Evolutionary conservation across 352 stramenopile species (phyloP), one percentile per base, ranked within the genome.

Genomic region (Phytophthora multivora): DNA sequence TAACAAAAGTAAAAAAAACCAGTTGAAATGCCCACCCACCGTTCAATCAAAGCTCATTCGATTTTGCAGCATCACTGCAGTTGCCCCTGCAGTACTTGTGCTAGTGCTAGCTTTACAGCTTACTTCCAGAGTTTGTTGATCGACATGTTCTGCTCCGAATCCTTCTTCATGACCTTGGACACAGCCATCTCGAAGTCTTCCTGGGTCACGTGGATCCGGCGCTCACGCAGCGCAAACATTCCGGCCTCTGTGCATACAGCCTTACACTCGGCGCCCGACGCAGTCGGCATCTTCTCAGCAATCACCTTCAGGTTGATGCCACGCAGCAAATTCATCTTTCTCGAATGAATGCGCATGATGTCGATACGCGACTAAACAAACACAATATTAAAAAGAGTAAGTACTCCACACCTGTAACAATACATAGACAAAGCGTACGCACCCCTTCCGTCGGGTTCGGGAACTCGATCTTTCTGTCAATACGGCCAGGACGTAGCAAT

Each of bases 81-180:
- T 33, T 9, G 9, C 28, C 28, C 28, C 28, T 33, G 28, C 11
- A 33, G 28, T 33, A 33, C 28, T 13, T 33, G 28, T 47, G 57
- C 51, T 64, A 59, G 38, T 42, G 19, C 19, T 30, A 9, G 36
- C 18, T 53, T 49, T n/a, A 15, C 31, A 38, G 41, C 48, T 73
- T 98, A 99, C 91, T 99, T 99, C 97, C 97, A 99, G 57, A 99
- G 86, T 85, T 99, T 98, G 77, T 97, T 96, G 71, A 99, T 97
- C 79, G 94, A 99, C 81, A 99, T 98, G 80, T 93, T 93, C 65
- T 90, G 82, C 67, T 99, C 98, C 51, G 89, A 94, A 67, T 99
- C 97, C 85, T 99, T 99, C 96, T 99, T 99, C 97, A 99, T 99
- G 57, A 99, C 98, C 90, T 99, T 99, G 51, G 93, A 98, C 21